These are phyloP conservation scores for Isabelozyma pseudorhagii DNA, from an alignment of 805 yeast species.

Conservation along the genomic window DNA sequence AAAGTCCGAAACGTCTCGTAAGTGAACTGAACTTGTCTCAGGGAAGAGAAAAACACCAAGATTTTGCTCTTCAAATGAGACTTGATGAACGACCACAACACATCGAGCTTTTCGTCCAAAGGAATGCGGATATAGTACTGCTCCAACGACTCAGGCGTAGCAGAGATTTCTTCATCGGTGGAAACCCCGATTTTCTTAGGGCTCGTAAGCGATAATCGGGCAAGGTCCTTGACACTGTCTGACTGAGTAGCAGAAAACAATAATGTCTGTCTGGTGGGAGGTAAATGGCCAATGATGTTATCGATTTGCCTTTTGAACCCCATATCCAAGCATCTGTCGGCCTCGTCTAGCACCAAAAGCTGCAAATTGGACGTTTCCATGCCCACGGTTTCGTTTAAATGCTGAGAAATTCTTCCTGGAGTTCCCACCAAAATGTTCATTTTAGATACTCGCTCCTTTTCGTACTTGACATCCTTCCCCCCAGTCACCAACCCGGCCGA, in stretches of 20 bases:
- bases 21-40: slow-evolving; percentile 87
- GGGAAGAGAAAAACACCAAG: slow-evolving; percentile 79
- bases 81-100: slow-evolving; percentile 80
- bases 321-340: slow-evolving; percentile 91
- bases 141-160: slow-evolving; percentile 81
- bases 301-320: slow-evolving; percentile 85
- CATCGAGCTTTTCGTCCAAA: slow-evolving; percentile 78
- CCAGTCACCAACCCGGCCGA: slow-evolving; percentile 93
- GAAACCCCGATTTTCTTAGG: slow-evolving; percentile 49
- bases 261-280: slow-evolving; percentile 78
- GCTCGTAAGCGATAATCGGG: slow-evolving; percentile 66
- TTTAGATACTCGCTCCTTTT: slow-evolving; percentile 71
- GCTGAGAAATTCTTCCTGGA: slow-evolving; percentile 88
- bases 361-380: slow-evolving; percentile 74
- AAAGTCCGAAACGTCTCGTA: slow-evolving; percentile 82
- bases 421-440: slow-evolving; percentile 87
- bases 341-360: slow-evolving; percentile 82
- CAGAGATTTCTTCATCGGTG: slow-evolving; percentile 47
- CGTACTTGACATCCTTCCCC: slow-evolving; percentile 83
- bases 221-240: slow-evolving; percentile 76
- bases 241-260: slow-evolving; percentile 89
- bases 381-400: slow-evolving; percentile 84
- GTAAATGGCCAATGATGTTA: slow-evolving; percentile 72
- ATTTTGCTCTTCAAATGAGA: slow-evolving; percentile 79
- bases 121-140: slow-evolving; percentile 76